Evolutionary conservation across 306 rosid species (phyloP), one percentile per base, ranked within the genome.

Genomic region (Begonia masoniana): DNA sequence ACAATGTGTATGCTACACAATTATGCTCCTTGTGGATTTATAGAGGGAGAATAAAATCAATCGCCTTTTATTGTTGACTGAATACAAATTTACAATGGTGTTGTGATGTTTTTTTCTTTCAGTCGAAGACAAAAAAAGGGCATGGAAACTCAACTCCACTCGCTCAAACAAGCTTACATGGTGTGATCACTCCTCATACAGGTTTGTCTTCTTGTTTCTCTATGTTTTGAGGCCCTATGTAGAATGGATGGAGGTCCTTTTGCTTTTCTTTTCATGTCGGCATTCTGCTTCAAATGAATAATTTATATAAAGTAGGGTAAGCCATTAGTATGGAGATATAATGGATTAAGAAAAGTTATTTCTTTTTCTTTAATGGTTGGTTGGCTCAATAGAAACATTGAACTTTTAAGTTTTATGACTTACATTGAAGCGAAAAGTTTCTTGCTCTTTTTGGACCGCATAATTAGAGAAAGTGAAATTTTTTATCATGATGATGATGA

Each of bases 81-180:
- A 45, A 2, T n/a, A 45, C 14, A 11, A 45, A 17, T 50, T 50
- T 12, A 50, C 16, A 47, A 51, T 39, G 42, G 42, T 45, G 41
- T 51, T 51, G 16, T 19, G 52, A 24, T 43, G 15, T 50, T 51
- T 13, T 11, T 60, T 62, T 63, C n/a, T 58, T 80, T 72, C 85
- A 91, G 97, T 76, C 94, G 55, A 91, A 81, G 74, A 42, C 80
- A 64, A 91, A 81, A 69, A 85, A 92, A 71, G 97, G 94, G 56
- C 76, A 78, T 55, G 95, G 85, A 64, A 60, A 41, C 11, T 56
- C 81, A 42, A 59, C 78, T 8, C 59, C 67, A 17, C 42, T 69
- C 45, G 21, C 76, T 43, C 73, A 52, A 70, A 17, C 71, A 59
- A 70, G 58, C 70, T 39, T 70, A 14, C 56, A 78, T 64, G 45